Evolutionary conservation across 1,139 yeast species (phyloP).

Genomic region (Candida labiduridarum): DNA sequence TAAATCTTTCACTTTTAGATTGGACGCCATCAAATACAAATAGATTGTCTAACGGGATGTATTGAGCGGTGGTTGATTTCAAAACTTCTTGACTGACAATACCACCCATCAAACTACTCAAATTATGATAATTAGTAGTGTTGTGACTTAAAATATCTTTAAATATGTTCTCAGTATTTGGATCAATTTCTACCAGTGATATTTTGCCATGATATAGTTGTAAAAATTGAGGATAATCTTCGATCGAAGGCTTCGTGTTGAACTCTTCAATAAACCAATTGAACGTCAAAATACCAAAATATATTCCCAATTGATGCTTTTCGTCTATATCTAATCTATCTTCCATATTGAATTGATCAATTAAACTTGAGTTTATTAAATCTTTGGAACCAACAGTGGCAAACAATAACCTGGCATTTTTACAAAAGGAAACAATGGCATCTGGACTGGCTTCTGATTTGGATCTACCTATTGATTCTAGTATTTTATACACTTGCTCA

Average conservation of each 20-base stretch:
- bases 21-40: conserved; percentile 68
- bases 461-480: conserved; percentile 24
- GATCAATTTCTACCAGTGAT: conserved; percentile 11
- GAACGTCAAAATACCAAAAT: conserved; percentile 39
- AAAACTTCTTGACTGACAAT: conserved; percentile 75
- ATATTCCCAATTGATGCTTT: conserved; percentile 27
- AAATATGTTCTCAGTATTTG: conserved; percentile 23
- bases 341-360: conserved; percentile 17
- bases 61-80: conserved; percentile 69
- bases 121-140: conserved; percentile 35
- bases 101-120: conserved; percentile 65
- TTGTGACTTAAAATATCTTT: conserved; percentile 35
- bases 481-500: conserved; percentile 29
- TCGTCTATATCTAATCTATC: conserved; percentile 20
- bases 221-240: conserved; percentile 25
- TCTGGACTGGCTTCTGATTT: conserved; percentile 33
- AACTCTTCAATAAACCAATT: conserved; percentile 24
- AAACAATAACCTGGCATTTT: conserved; percentile 48
- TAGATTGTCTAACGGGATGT: conserved; percentile 68
- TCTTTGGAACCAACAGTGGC: conserved; percentile 39
- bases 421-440: conserved; percentile 56
- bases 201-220: conserved; percentile 19
- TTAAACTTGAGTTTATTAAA: conserved; percentile 18
- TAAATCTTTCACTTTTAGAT: conserved; percentile 54
- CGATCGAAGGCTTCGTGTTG: conserved; percentile 20